These are phyloP conservation scores for Rhazya stricta DNA, from an alignment of 257 asterid species.

Conservation along the genomic window DNA sequence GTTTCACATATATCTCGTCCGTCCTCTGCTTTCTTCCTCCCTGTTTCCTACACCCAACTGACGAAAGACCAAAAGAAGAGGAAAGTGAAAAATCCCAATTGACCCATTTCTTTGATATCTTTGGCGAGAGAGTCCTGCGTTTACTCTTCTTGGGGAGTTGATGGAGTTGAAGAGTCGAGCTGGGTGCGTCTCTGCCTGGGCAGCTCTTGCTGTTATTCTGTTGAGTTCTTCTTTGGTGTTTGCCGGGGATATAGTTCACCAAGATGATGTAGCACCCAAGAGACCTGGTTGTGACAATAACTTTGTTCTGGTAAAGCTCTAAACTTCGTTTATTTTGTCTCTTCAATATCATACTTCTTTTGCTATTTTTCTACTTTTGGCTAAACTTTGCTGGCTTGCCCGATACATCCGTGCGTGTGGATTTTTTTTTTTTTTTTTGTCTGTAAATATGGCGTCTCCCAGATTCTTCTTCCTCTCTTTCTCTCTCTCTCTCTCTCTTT, in stretches of 20 bases:
- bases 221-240: constrained; percentile 37
- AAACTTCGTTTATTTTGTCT: constrained; percentile 2
- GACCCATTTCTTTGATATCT: constrained; percentile 38
- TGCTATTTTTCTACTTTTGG: constrained; percentile 1
- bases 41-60: constrained; percentile 15
- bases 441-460: too few species aligned
- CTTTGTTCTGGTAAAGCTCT: constrained; percentile 66
- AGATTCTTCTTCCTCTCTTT: not conserved
- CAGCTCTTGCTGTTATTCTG: constrained; percentile 28
- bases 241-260: constrained; percentile 90
- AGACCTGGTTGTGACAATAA: constrained; percentile 82
- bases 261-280: constrained; percentile 71
- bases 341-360: constrained; percentile 11
- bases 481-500: too few species aligned
- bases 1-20: constrained; percentile 24
- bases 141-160: not conserved
- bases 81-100: constrained; percentile 12
- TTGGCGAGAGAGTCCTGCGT: not conserved
- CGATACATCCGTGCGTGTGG: not conserved
- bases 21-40: constrained; percentile 27
- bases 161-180: constrained; percentile 47
- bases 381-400: not conserved
- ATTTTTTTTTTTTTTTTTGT: not conserved
- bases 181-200: constrained; percentile 32
- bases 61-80: constrained; percentile 1